These are phyloP conservation scores for Alternaria ethzedia DNA, from an alignment of 2,329 filamentous ascomycete species.

Conservation along the genomic window DNA sequence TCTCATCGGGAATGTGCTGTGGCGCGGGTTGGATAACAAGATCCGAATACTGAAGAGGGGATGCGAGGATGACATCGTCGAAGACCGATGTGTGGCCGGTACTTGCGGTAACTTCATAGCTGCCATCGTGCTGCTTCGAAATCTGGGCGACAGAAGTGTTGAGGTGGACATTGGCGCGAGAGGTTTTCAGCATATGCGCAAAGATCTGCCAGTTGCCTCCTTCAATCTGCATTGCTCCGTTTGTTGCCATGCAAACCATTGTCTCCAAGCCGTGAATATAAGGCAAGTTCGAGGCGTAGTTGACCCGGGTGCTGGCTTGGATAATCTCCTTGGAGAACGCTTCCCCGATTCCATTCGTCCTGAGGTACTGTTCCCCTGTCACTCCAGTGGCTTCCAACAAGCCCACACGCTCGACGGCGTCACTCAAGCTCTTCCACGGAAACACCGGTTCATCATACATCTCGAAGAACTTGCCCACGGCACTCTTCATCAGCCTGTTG, in stretches of 20 bases:
- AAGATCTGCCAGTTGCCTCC: conserved; percentile 98
- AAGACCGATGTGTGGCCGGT: conserved; percentile 54
- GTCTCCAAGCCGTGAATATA: conserved; percentile 87
- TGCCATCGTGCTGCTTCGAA: conserved; percentile 41
- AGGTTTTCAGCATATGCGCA: conserved; percentile 73
- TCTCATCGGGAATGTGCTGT: conserved; percentile 67
- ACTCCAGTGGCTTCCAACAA: conserved; percentile 69
- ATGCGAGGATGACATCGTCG: conserved; percentile 82
- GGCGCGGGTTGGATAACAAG: conserved; percentile 61
- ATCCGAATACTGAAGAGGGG: conserved; percentile 80
- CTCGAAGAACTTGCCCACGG: conserved; percentile 74
- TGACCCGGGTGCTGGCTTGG: conserved; percentile 87
- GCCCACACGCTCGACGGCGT: conserved; percentile 70
- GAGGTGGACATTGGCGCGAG: conserved; percentile 65
- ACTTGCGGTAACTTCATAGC: conserved; percentile 53
- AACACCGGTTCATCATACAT: conserved; percentile 85
- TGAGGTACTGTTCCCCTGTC: conserved; percentile 77
- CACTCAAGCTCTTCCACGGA: conserved; percentile 79
- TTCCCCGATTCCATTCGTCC: conserved; percentile 68
- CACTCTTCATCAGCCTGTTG: conserved; percentile 72
- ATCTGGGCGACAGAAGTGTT: conserved; percentile 74
- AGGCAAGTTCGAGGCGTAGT: conserved; percentile 90
- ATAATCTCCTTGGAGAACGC: conserved; percentile 80
- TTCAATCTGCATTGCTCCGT: conserved; percentile 77
- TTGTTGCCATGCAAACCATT: conserved; percentile 90